Evolutionary conservation across 805 yeast genomes (phyloP), one percentile per base, ranked within the genome.

Genomic region (Pichia scutulata): DNA sequence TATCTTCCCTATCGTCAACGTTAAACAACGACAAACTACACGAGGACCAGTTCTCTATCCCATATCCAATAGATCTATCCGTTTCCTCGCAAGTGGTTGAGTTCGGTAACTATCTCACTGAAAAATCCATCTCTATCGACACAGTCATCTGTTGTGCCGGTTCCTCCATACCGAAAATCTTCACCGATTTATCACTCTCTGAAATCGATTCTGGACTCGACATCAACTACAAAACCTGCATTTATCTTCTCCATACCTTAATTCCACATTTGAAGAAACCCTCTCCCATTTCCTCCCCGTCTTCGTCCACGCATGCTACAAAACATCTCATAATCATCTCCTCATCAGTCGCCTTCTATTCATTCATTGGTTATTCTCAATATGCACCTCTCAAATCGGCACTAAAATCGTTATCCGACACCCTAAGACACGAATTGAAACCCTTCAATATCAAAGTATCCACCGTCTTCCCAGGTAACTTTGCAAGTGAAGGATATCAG

Each of bases 321-420:
- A 77, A 82, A 51, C 84, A 75, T 60, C 75, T 81, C 57, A 79
- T 81, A 23, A 77, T 73, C 53, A 83, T 76, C 59, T 86, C 96
- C 0, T 87, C 96, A 2, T 86, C 82, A 4, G 80, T 84, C 10
- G 89, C 95, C 2, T 80, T 84, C 56, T 92, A 80, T 70, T 89
- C 97, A 6, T 84, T 92, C 61, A 86, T 89, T 42, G 99, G 99
- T 0, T 93, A 93, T 64, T 76, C 82, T 0, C 92, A 88, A 59
- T 93, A 93, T 63, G 90, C 93, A 0, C 99, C 99, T 0, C 66
- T 82, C 56, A 93, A 93, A 64, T 84, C 88, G 0, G 96, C 97
- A 0, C 64, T 92, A 16, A 76, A 86, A 59, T 71, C 95, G 0
- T 69, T 93, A 14, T 82, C 89, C 0, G 86, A 85, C 45, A 72